Conservation (phyloP, 768 basidiomycete species). For the Trametes meyenii region DNA sequence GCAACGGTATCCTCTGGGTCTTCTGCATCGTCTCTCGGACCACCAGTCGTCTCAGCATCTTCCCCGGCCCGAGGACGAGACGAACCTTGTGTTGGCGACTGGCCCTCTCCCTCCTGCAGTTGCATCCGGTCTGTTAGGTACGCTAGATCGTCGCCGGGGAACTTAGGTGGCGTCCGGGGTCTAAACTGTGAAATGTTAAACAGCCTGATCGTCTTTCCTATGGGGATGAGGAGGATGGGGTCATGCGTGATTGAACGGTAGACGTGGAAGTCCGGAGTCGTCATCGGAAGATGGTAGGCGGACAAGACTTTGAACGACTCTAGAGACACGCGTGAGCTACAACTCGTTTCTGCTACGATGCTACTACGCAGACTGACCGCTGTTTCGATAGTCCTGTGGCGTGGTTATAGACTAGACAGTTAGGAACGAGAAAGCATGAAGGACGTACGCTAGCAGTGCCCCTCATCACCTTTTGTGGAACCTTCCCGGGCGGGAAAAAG, state of each 20-base stretch:
- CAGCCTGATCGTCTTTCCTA: constrained; percentile 44
- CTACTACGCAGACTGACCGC: constrained; percentile 48
- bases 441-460: constrained; percentile 63
- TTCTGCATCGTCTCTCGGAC: constrained; percentile 10
- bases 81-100: not conserved
- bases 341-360: not conserved
- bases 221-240: constrained; percentile 54
- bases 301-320: constrained; percentile 71
- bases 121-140: constrained; percentile 18
- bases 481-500: constrained; percentile 55
- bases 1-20: constrained; percentile 25
- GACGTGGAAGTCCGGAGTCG: constrained; percentile 41
- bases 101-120: not conserved
- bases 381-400: constrained; percentile 73
- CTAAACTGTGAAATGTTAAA: constrained; percentile 51
- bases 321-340: constrained; percentile 29
- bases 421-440: not conserved
- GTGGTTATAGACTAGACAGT: not conserved
- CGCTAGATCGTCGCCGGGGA: constrained; percentile 38
- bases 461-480: constrained; percentile 45
- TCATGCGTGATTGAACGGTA: constrained; percentile 50
- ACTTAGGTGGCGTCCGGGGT: constrained; percentile 45
- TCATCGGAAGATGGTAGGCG: constrained; percentile 46
- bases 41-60: not conserved
- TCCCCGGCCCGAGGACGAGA: not conserved